Conservation (phyloP, 2,329 filamentous ascomycete genomes). For the Pestalotiopsis sp. region DNA sequence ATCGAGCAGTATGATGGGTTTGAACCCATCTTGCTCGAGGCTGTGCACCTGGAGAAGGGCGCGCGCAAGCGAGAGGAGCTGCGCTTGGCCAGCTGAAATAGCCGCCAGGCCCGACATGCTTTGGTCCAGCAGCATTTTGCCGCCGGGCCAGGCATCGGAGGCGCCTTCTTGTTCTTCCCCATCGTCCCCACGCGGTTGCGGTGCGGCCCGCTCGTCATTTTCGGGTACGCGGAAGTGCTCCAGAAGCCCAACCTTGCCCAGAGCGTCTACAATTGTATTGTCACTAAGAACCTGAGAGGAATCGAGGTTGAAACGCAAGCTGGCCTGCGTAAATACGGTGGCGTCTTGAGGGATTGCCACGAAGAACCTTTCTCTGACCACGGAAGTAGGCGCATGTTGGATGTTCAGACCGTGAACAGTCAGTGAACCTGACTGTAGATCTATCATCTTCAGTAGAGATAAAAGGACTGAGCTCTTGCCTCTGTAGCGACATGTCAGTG, state of each 20-base stretch:
- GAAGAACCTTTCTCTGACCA: conserved; percentile 30
- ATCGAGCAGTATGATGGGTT: conserved; percentile 35
- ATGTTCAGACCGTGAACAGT: conserved; percentile 32
- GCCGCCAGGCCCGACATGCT: conserved; percentile 26
- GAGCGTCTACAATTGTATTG: conserved; percentile 16
- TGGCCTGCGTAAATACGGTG: conserved; percentile 24
- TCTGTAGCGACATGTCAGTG: conserved; percentile 22
- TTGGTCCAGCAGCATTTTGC: conserved; percentile 31
- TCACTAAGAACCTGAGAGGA: conserved; percentile 21
- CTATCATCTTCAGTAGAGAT: conserved; percentile 25
- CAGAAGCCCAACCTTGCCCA: conserved; percentile 21
- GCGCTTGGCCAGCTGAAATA: conserved; percentile 35
- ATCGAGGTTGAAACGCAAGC: conserved; percentile 34
- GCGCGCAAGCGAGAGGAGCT: conserved; percentile 35
- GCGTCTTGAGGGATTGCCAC: conserved; percentile 35
- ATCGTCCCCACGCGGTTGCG: conserved; percentile 12
- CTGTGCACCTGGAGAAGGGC: conserved; percentile 28
- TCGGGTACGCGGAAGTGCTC: conserved; percentile 16
- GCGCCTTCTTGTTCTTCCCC: not conserved
- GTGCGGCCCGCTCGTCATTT: conserved; percentile 27
- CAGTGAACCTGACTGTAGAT: conserved; percentile 28
- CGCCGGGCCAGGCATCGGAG: too few species aligned
- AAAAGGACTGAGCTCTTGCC: conserved; percentile 37
- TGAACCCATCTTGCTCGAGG: not conserved
- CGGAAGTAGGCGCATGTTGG: conserved; percentile 19